Evolutionary conservation across 208 protist genomes (phyloP), one percentile per base, ranked within the genome.

Genomic region (Trypanosoma vivax): DNA sequence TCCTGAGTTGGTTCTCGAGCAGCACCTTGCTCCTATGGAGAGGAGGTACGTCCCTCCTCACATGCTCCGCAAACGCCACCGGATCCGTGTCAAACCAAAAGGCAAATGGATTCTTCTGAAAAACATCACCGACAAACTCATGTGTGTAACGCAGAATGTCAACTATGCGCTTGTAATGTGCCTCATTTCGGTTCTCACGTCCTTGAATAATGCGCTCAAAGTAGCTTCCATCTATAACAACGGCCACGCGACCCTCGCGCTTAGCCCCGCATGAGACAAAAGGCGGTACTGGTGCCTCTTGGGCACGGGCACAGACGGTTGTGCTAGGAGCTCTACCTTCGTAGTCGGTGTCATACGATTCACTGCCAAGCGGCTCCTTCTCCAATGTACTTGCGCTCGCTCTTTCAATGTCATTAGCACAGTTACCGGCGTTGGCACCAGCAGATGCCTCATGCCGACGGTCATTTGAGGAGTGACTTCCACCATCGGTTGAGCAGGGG

Each of bases 21-120:
- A 90, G 80, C 25, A 73, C 71, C 3, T 46, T 49, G 48, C 79
- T 72, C 35, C 86, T 67, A 57, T 87, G 72, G 5, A 66, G 59
- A 23, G 87, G 60, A n/a, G 79, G 73, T 60, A 89, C 77, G 25
- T 70, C 77, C n/a, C 55, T 82, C 66, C 90, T 74, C 31, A 90
- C 56, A 55, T 87, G 90, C 50, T 86, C 71, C 16, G 61, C 74
- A 45, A 93, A 90, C 34, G 76, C 75, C 2, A 66, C 54, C 7
- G 82, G 82, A 55, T 88, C 76, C 0, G 78, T 90, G 66, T 94
- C 86, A 40, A 90, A 90, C 86, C 86, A 94, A 54, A 75, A 90
- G 13, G 72, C 86, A 37, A 89, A 69, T 4, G 82, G 79, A 38
- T 69, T 66, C 53, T 74, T 79, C 23, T 59, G 69, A 58, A 90